Evolutionary conservation across 306 rosid species (phyloP).

Genomic region (Pyrus pyrifolia): DNA sequence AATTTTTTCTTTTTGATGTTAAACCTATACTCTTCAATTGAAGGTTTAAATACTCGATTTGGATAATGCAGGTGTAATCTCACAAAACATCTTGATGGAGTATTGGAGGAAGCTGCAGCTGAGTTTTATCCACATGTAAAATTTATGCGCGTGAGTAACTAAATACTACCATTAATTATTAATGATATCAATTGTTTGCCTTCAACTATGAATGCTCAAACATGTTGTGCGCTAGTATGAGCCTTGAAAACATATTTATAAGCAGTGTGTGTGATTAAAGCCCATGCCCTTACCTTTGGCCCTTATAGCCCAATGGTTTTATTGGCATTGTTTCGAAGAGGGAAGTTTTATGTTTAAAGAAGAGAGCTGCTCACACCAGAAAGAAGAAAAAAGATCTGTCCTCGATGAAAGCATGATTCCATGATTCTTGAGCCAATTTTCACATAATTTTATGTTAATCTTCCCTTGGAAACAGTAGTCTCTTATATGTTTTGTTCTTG

Average conservation of each 20-base stretch:
- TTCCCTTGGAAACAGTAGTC: background rate
- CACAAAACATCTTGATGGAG: constrained; percentile 68
- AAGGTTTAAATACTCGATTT: constrained; percentile 7
- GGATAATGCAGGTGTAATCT: constrained; percentile 65
- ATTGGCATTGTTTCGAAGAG: background rate
- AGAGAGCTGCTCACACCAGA: background rate
- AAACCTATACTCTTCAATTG: constrained; percentile 4
- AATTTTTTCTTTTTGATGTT: background rate
- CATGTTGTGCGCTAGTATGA: background rate
- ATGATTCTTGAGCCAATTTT: background rate
- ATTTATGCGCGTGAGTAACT: constrained; percentile 75
- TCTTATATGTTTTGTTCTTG: background rate
- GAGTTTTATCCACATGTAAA: constrained; percentile 82
- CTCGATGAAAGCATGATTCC: background rate
- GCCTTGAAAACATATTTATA: constrained; percentile 1
- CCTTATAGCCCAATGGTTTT: background rate
- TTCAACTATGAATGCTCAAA: background rate
- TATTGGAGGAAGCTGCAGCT: constrained; percentile 73
- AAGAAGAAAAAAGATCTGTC: background rate
- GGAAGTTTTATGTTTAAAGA: background rate
- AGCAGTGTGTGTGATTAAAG: background rate
- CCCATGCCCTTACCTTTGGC: background rate
- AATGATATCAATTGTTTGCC: background rate
- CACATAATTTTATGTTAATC: background rate
- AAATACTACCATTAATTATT: background rate